These are phyloP conservation scores for Fraxinus latifolia DNA, from an alignment of 305 asterid species.

Conservation along the genomic window DNA sequence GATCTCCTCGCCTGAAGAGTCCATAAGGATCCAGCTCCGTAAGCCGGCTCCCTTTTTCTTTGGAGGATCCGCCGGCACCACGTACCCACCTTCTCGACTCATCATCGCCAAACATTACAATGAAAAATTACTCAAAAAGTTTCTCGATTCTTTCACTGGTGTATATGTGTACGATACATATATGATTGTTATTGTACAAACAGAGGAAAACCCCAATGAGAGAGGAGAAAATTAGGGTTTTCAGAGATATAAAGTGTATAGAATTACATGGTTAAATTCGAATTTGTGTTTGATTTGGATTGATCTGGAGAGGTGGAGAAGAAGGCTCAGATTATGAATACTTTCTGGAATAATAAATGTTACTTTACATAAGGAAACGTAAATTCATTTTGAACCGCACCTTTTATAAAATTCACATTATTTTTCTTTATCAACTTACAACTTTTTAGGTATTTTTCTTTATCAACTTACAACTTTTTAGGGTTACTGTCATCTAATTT, in stretches of 20 bases:
- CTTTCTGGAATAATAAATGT: background rate
- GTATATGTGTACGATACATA: background rate
- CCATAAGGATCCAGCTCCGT: slow-evolving; percentile 75
- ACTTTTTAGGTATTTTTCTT: too few species aligned
- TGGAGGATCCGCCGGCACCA: slow-evolving; percentile 65
- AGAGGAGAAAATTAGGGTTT: background rate
- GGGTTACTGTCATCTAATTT: too few species aligned
- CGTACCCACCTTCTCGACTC: slow-evolving; percentile 60
- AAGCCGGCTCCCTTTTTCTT: slow-evolving; percentile 63
- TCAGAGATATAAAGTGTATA: background rate
- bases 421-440: too few species aligned
- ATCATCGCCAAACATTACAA: slow-evolving; percentile 39
- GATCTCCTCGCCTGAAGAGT: slow-evolving; percentile 55
- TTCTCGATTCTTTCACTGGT: background rate
- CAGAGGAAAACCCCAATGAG: background rate
- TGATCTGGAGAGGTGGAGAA: background rate
- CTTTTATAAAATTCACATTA: too few species aligned
- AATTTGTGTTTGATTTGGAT: background rate
- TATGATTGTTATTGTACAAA: background rate
- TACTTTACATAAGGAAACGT: too few species aligned
- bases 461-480: too few species aligned
- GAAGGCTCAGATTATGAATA: background rate
- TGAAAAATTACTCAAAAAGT: background rate
- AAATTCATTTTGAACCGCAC: too few species aligned
- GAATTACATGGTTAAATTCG: background rate